Percentiles rank a stretch among this genome's conserved stretches.
Evolutionary conservation across 129 eudicot species (phyloP).

Genomic region (Scalesia atractyloides): DNA sequence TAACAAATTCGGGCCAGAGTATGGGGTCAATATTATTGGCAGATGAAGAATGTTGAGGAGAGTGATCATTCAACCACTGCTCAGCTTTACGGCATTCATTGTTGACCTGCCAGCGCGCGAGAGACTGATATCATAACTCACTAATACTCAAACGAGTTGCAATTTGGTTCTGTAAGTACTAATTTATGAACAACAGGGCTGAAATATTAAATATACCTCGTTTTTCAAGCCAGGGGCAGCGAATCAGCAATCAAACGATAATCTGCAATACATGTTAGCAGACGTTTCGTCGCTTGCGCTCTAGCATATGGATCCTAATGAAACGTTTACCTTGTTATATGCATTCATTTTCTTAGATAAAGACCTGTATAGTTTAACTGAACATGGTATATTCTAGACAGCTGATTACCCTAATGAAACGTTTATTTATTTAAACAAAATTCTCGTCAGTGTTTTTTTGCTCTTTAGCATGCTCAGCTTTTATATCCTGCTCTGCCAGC

Average conservation of each 20-base stretch:
- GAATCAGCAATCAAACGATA: too few relatives aligned
- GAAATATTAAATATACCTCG: too few relatives aligned
- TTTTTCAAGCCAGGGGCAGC: too few relatives aligned
- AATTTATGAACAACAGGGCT: too few relatives aligned
- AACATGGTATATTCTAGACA: too few relatives aligned
- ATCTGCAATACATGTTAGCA: too few relatives aligned
- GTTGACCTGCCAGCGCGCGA: constrained; percentile 45
- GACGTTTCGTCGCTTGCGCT: too few relatives aligned
- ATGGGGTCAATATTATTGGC: constrained; percentile 43
- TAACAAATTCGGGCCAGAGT: constrained; percentile 44
- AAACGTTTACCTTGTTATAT: too few relatives aligned
- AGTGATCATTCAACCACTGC: constrained; percentile 51
- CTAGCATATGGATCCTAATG: too few relatives aligned
- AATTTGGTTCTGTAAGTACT: too few relatives aligned
- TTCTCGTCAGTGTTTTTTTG: constrained; percentile 71
- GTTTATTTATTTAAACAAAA: constrained; percentile 63
- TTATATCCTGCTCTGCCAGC: constrained; percentile 66
- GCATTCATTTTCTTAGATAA: too few relatives aligned
- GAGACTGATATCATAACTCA: not conserved
- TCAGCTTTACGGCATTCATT: constrained; percentile 55
- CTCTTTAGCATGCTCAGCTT: constrained; percentile 77
- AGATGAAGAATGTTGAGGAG: constrained; percentile 43
- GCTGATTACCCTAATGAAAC: not conserved
- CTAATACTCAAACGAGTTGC: not conserved
- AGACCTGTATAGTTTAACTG: too few relatives aligned